Base-by-base conservation (phyloP, 1,139 yeast species). In the Nakaseomyces nivariensis region DNA sequence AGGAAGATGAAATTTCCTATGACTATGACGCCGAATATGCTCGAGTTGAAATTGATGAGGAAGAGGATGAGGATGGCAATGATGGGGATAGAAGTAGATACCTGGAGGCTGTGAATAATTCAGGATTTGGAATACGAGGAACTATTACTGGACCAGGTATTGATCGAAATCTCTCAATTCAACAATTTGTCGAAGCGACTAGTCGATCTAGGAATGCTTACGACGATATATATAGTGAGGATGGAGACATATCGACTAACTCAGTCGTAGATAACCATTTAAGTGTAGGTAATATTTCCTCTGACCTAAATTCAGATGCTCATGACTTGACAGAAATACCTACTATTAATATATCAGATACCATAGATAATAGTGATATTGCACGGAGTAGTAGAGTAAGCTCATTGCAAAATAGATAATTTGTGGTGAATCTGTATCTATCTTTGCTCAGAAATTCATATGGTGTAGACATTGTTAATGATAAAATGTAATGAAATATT, bases 131-230 rank as follows among this genome's bases (percentile, higher is more conserved):
- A 10, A 17, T 38, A 13, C 27, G 32, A 34, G 48, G 46, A 22
- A 43, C 40, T 22, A 43, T 41, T 29, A 43, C 32, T 2, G 46
- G 49, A 34, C 29, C 48, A 17, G 52, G 49, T 3, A 31, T 46
- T 4, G 46, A 37, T 17, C 46, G 56, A n/a, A 56, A 52, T 34
- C 46, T 54, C 6, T 49, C 59, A 4, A 54, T 57, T n/a, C 59
- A 57, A 46, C 62, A 58, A 38, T 57, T 56, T 43, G 58, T 57
- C 3, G 62, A 58, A 43, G 54, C 56, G 6, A 53, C 62, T 4
- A 56, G 53, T 46, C 47, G 56, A 25, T 51, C 55, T 24, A 48
- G 54, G 44, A 52, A 56, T 40, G 55, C 57, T 0, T 57, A 55
- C 48, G 58, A 54, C 33, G 56, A 53, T 37, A 55, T 50, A n/a